Base-by-base conservation (phyloP, 164 flowering plant genomes). In the Stephania yunnanensis region DNA sequence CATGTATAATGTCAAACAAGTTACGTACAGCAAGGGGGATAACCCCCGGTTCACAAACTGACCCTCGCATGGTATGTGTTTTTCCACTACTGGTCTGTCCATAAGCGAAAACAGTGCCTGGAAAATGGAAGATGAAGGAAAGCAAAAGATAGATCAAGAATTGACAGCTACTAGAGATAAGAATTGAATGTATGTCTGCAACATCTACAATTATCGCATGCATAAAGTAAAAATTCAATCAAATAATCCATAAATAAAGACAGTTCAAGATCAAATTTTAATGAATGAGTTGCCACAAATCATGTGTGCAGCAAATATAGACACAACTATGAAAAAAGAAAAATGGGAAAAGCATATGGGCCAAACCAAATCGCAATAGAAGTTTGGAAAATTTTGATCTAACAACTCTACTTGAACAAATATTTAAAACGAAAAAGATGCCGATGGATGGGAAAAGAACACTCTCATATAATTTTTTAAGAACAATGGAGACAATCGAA, bases 51-150 rank as follows among this genome's bases (percentile, higher is more conserved):
- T 95, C 98, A 67, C 71, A 15, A 46, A 71, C 63, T 20, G 98
- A 88, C 46, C 99, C 99, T 5, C 96, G 88, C 98, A 95, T 95
- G 2, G 99, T 95, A 79, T 92, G 86, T 10, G 99, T 95, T 75
- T 95, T 95, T 20, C 99, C 99, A 83, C 99, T 95, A 68, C 87
- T 95, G 1, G 99, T 95, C 83, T 95, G 99, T 68, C 99, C 99
- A 83, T 95, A 95, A 52, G 99, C 99, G 83, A 95, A 93, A 42
- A 92, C 98, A 73, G 98, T 95, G 2, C 98, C 99, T 93, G 71
- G 10, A 78, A 69, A 2, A 50, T 70, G 15, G 31, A 29, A 70
- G 25, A 1, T 48, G 3, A 36, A 46, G 25, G 70, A 55, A 44
- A 20, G 20, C 15, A 31, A 8, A 10, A 45, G 42, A 69, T 15